Base-by-base conservation (phyloP, 352 stramenopile species). In the Globisporangium cystogenes region DNA sequence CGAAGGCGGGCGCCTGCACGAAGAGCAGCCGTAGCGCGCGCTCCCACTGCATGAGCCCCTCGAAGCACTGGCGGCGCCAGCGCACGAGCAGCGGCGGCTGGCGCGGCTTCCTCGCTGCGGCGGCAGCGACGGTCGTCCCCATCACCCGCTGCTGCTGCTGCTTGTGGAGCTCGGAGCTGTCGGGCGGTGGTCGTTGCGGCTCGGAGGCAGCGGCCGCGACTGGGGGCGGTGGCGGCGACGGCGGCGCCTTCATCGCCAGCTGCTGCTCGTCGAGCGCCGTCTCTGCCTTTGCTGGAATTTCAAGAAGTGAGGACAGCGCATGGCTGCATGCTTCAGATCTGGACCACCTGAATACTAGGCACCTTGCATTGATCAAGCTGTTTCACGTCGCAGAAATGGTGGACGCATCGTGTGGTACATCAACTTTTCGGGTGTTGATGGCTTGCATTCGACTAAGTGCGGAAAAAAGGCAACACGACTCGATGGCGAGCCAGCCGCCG, bases 11-110 rank as follows among this genome's bases (percentile, higher is more conserved):
- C 14, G 80, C 37, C 12, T 59, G 60, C 18, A 92, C 74, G 44
- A 90, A 88, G 51, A 88, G 48, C 8, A 74, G 44, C 1, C 81
- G 74, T 43, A 92, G 52, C 16, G 76, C 62, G 20, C 52, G 43
- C 51, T 92, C 81, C 81, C 81, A 92, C 10, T 55, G 55, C 60
- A 92, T 62, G 54, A 92, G 75, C 7, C 64, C 72, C 50, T 86
- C 76, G 55, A 90, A 85, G 51, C 74, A 89, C 15, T 62, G 68
- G 35, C 77, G 68, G 2, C 72, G 66, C 74, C 76, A 88, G 27
- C 52, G 55, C 20, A 70, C 53, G 27, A 79, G 33, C 43, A 53
- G 45, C 39, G 68, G 21, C 48, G 43, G 41, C 1, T 39, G 46
- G 0, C 18, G 54, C 21, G 54, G 46, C 23, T 45, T 45, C 40